Base-by-base conservation (phyloP, 2,329 filamentous ascomycete genomes). In the Cercospora beticola region DNA sequence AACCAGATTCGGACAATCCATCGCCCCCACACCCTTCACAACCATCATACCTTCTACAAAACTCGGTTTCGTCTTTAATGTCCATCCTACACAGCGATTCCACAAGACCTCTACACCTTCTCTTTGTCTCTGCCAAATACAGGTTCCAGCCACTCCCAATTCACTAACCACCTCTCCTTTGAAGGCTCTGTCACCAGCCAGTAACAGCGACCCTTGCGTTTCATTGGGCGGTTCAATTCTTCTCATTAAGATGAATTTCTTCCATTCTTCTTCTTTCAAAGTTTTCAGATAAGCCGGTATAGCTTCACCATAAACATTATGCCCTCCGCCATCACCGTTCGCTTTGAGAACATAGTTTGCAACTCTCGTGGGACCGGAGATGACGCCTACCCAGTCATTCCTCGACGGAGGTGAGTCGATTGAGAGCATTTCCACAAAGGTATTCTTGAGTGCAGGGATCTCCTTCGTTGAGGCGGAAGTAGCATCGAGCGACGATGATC, bases 11-110 rank as follows among this genome's bases (percentile, higher is more conserved):
- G 81, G 82, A 56, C 80, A 81, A 70, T 83, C 82, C 74, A 84
- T 84, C 64, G 80, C 82, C 3, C 82, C 81, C 73, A 81, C 82
- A 0, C 82, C 81, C 68, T 83, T 84, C 3, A 83, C 79, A 31
- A 84, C 82, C 70, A 80, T 83, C 81, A 84, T 83, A 68, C 84
- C 81, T 64, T 83, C 72, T 2, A 83, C 71, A 23, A 76, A 71
- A 0, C 70, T 70, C 64, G 78, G 74, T 69, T 84, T 84, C 5
- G 80, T 82, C 69, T 84, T 84, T 69, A 83, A 81, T 4, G 78
- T 80, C 81, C 82, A 84, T 0, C 80, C 79, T 4, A 70, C 76
- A 14, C 72, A 71, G 12, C 71, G 65, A 66, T 82, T 83, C 23
- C 70, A 63, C n/a, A 81, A 52, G n/a, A 83, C 72, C 16, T 77